Percentiles rank a stretch among this genome's conserved stretches.
Conservation (phyloP, 257 asterid genomes). For the Rauvolfia tetraphylla region DNA sequence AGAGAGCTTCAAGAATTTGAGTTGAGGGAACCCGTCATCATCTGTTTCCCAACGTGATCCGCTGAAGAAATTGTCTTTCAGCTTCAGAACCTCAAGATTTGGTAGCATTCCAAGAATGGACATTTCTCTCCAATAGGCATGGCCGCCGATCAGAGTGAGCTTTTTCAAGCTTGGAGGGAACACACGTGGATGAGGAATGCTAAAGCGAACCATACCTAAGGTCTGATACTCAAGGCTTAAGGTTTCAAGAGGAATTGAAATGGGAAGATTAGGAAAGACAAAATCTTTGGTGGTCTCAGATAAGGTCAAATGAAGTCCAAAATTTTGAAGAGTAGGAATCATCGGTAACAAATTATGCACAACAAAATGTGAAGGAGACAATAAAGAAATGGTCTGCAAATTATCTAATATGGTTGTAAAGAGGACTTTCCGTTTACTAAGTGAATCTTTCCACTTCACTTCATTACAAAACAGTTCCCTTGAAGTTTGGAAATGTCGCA, state of each 20-base stretch:
- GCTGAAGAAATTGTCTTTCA: neutral
- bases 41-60: neutral
- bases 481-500: neutral
- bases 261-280: neutral
- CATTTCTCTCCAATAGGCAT: neutral
- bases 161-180: neutral
- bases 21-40: neutral
- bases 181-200: neutral
- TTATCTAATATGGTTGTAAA: too few relatives aligned
- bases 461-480: neutral
- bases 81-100: conserved; percentile 13
- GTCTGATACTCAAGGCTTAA: neutral
- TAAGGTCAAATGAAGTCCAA: neutral
- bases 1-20: conserved; percentile 5
- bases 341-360: neutral
- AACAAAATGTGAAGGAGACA: neutral
- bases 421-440: too few relatives aligned
- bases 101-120: neutral
- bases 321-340: neutral
- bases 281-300: neutral
- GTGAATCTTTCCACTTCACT: neutral
- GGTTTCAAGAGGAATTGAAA: neutral
- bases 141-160: conserved; percentile 2
- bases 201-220: neutral
- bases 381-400: neutral